Percentiles rank a stretch among this genome's conserved stretches.
These are phyloP conservation scores for Kodamaea sp. DNA, from an alignment of 1,139 yeast species.

Conservation along the genomic window DNA sequence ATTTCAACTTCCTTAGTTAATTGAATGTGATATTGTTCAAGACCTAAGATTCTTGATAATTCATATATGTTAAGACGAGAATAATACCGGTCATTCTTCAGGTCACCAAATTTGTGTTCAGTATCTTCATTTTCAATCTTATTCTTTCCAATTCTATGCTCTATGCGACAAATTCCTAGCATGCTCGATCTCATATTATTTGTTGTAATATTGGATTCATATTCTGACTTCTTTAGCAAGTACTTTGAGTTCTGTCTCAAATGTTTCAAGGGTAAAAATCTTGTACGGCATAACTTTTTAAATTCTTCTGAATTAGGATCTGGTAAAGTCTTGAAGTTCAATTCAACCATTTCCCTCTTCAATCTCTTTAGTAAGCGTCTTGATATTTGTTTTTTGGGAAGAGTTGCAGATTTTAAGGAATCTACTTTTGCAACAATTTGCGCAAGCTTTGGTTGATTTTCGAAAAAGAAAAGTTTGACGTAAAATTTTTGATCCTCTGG, in stretches of 20 bases:
- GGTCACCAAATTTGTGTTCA: conserved; percentile 1
- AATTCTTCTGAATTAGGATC: conserved; percentile 2
- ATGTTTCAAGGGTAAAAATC: not conserved
- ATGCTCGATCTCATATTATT: no score
- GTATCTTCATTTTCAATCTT: no score
- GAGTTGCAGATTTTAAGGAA: no score
- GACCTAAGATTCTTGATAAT: conserved; percentile 23
- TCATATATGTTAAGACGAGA: conserved; percentile 30
- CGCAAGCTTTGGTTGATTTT: no score
- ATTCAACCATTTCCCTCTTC: not conserved
- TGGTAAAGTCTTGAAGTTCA: not conserved
- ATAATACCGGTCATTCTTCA: conserved; percentile 17
- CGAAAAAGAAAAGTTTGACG: no score
- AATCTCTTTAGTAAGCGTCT: no score
- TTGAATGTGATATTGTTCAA: conserved; percentile 21
- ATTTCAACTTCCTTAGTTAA: conserved; percentile 44
- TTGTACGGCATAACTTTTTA: not conserved
- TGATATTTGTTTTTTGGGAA: no score
- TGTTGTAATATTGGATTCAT: no score
- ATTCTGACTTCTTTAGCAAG: not conserved
- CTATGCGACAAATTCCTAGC: no score
- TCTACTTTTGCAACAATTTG: no score
- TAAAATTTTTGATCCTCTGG: no score
- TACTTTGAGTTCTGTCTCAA: not conserved
- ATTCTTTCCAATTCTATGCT: no score